phyloP scores from a whole-genome alignment of 2,329 filamentous ascomycete species.

The Truncatella angustata region DNA sequence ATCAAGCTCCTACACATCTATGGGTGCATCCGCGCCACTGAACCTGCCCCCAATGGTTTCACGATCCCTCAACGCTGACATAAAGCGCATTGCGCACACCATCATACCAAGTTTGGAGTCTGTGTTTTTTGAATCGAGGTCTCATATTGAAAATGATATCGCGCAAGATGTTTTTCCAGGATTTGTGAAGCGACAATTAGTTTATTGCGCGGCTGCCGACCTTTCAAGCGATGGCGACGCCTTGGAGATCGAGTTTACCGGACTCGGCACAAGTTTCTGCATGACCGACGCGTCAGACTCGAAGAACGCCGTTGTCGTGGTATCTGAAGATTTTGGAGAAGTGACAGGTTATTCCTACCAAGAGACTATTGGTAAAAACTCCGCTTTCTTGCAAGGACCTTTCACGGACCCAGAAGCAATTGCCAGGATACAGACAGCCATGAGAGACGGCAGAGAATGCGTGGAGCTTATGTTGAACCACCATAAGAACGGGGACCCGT shows the following conservation, averaged over 20 bases:
- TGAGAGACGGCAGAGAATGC: conserved; percentile 26
- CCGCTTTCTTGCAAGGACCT: conserved; percentile 47
- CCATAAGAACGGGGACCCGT: conserved; percentile 48
- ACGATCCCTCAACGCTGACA: conserved; percentile 41
- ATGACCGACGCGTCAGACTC: conserved; percentile 49
- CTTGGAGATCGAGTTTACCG: conserved; percentile 41
- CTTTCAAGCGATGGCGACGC: conserved; percentile 21
- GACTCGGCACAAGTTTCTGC: conserved; percentile 58
- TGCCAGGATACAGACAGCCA: conserved; percentile 31
- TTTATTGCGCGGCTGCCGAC: conserved; percentile 41
- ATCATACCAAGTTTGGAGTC: conserved; percentile 45
- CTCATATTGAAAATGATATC: conserved; percentile 43
- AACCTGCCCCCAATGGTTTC: conserved; percentile 40
- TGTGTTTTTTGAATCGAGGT: conserved; percentile 41
- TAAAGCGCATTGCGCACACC: conserved; percentile 42
- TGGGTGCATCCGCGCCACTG: conserved; percentile 32
- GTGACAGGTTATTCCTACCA: conserved; percentile 46
- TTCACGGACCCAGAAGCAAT: conserved; percentile 42
- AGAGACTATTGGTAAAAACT: conserved; percentile 49
- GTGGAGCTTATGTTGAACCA: conserved; percentile 52
- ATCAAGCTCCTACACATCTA: conserved; percentile 40
- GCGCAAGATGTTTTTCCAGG: conserved; percentile 46
- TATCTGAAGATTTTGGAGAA: conserved; percentile 50
- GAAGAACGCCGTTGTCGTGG: conserved; percentile 49
- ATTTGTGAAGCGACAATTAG: conserved; percentile 52